Evolutionary conservation across 202 grass and related monocot species (phyloP).

Genomic region (Musa balbisiana): DNA sequence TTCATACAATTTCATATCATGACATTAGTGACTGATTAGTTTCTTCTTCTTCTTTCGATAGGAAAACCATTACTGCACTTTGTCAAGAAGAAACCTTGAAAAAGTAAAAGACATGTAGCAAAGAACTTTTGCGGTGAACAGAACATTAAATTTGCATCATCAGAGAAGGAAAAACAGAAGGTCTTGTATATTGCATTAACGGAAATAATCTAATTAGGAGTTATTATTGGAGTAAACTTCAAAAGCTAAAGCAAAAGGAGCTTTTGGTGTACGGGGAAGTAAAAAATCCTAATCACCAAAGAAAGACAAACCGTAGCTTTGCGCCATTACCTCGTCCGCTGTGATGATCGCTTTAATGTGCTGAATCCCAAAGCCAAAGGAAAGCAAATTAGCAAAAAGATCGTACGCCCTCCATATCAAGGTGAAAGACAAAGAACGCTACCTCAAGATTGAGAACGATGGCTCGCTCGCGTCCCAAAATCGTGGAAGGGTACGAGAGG

Average conservation of each 20-base stretch:
- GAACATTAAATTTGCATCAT: neutral
- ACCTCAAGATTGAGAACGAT: constrained; percentile 31
- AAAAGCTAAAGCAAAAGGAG: neutral
- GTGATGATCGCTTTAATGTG: constrained; percentile 33
- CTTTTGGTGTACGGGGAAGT: neutral
- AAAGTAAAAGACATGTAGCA: too few species aligned
- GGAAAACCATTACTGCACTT: neutral
- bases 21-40: too few species aligned
- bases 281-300: neutral
- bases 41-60: neutral
- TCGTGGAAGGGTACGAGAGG: constrained; percentile 23
- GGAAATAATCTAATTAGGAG: neutral
- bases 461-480: constrained; percentile 20
- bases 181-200: neutral
- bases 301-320: neutral
- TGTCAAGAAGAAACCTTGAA: neutral
- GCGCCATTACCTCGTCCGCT: constrained; percentile 18
- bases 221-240: neutral
- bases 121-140: neutral
- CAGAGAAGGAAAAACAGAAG: neutral
- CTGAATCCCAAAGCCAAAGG: neutral
- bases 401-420: neutral
- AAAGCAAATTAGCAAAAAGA: neutral
- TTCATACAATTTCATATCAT: too few species aligned
- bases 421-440: neutral